These are phyloP conservation scores for Durotheca rogersii DNA, from an alignment of 495 filamentous ascomycete species.

Conservation along the genomic window DNA sequence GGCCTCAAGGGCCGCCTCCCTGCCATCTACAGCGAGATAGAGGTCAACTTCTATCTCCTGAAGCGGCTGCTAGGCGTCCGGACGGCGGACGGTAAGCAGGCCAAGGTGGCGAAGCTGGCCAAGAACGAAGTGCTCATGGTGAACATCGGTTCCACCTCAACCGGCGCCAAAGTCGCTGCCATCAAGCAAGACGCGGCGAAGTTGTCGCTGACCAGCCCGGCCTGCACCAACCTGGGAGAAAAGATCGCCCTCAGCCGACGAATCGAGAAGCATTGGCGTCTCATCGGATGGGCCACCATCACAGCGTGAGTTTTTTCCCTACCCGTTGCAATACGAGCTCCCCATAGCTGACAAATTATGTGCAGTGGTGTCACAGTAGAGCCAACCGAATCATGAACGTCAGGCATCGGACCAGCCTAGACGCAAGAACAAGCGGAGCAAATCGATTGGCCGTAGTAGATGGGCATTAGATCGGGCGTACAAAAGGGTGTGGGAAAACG, in stretches of 20 bases:
- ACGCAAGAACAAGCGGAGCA: neutral
- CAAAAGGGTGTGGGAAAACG: too few species aligned
- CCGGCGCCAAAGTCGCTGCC: constrained; percentile 89
- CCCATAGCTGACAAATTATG: constrained; percentile 10
- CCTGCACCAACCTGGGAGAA: constrained; percentile 54
- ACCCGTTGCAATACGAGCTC: constrained; percentile 10
- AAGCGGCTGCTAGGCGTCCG: constrained; percentile 93
- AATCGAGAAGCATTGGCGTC: constrained; percentile 99
- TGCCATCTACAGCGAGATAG: constrained; percentile 93
- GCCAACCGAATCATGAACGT: constrained; percentile 31
- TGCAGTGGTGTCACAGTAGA: constrained; percentile 45
- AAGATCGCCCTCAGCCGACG: constrained; percentile 94
- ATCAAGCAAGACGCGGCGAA: constrained; percentile 98
- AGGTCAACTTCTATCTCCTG: constrained; percentile 98
- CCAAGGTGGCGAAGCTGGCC: constrained; percentile 93
- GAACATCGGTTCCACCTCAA: constrained; percentile 96
- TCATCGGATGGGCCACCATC: constrained; percentile 97
- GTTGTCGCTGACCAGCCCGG: constrained; percentile 52
- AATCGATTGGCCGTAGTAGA: constrained; percentile 2
- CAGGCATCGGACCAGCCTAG: neutral
- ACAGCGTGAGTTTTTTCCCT: constrained; percentile 48
- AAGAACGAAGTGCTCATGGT: constrained; percentile 99
- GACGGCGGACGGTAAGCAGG: constrained; percentile 97
- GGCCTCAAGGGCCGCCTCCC: constrained; percentile 89
- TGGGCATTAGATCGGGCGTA: neutral